These are phyloP conservation scores for Saccharomyces paradoxus DNA, from an alignment of 805 yeast genomes.

Conservation along the genomic window DNA sequence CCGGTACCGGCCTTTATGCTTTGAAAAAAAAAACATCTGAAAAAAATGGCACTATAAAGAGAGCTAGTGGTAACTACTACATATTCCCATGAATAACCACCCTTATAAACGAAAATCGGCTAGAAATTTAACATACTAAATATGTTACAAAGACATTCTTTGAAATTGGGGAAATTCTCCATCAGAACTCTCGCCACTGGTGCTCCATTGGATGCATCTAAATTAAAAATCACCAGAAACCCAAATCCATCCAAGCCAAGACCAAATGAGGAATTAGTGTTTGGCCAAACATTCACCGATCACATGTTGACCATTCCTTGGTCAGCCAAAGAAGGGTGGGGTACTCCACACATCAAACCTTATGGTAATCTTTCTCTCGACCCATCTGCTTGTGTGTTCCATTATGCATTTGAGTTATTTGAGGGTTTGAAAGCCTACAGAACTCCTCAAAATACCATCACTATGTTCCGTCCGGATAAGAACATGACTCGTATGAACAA, in stretches of 20 bases:
- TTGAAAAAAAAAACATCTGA: background rate
- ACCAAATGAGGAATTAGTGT: constrained; percentile 56
- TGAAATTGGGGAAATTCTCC: constrained; percentile 2
- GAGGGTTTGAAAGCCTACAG: constrained; percentile 94
- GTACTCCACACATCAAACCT: constrained; percentile 77
- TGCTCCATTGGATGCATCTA: constrained; percentile 48
- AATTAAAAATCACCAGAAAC: constrained; percentile 41
- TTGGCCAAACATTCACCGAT: constrained; percentile 71
- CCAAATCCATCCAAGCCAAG: constrained; percentile 44
- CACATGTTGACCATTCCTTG: constrained; percentile 88
- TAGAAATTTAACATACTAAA: background rate
- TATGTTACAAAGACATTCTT: constrained; percentile 9
- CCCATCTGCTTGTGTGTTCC: constrained; percentile 87
- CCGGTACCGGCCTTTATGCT: constrained; percentile 6
- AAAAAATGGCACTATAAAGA: background rate
- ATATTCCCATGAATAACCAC: background rate
- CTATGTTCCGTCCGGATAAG: constrained; percentile 85
- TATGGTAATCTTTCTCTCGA: constrained; percentile 69
- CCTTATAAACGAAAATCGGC: background rate
- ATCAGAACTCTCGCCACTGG: constrained; percentile 15
- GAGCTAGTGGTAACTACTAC: background rate
- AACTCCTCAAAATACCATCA: constrained; percentile 51
- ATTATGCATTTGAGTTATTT: constrained; percentile 88
- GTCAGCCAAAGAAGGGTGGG: constrained; percentile 77
- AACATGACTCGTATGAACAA: constrained; percentile 87